Evolutionary conservation across 257 asterid species (phyloP), one percentile per base, ranked within the genome.

Genomic region (Primulina huaijiensis): DNA sequence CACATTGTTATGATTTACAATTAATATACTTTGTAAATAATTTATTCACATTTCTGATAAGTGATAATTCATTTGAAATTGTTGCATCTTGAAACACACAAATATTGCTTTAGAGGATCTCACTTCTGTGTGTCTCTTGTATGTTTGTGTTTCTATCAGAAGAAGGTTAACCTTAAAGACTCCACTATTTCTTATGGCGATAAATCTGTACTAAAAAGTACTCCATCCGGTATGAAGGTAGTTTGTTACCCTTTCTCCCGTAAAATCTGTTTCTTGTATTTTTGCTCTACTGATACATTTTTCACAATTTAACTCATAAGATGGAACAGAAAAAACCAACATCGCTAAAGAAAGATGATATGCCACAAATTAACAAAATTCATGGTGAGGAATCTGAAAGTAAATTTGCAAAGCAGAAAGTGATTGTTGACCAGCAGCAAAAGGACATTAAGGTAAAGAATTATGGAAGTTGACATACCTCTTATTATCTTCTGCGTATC

Each of bases 351-450:
- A 75, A 70, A 72, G 87, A 78, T 34, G 79, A 70, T 71, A 77
- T 60, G 78, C 31, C 67, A 38, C 86, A 53, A 58, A 76, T 75
- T 72, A 86, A 72, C 70, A 64, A 75, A 63, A 61, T 66, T 58
- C 17, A 62, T 58, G 90, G 82, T 74, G 72, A 85, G 75, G 84
- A 84, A 77, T 72, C 80, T 57, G 81, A 84, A 62, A 75, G 78
- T 64, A 77, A 79, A 71, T 73, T 77, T 59, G 46, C 70, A 82
- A 88, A 86, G 82, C 92, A 85, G 69, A 79, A 77, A 76, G 58
- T 75, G 83, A 84, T 88, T 30, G 87, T 88, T 77, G 90, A 86
- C 76, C 87, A 82, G 69, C 99, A 94, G 46, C 90, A 88, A 50
- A 82, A 79, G 66, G 92, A 85, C 66, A 72, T 94, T 69, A 84